Percentiles rank a stretch among this genome's conserved stretches.
Conservation (phyloP, 2,329 filamentous ascomycete species). For the Trichoderma citrinoviride region DNA sequence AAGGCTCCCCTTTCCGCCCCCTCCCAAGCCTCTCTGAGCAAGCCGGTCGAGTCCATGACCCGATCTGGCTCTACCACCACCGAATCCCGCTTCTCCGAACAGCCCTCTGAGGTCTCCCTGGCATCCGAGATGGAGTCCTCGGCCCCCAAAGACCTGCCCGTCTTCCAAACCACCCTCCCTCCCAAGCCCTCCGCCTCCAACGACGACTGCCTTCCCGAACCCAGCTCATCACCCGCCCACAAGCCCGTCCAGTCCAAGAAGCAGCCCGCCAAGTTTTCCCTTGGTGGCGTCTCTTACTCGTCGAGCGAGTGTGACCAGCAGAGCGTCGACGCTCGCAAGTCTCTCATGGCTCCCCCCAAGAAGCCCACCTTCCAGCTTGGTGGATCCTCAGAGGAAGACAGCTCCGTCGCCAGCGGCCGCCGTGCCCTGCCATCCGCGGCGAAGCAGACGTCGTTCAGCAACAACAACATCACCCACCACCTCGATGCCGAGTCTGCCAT, state of each 20-base stretch:
- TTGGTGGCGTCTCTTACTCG: conserved; percentile 81
- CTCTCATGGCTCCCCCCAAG: conserved; percentile 31
- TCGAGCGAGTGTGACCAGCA: conserved; percentile 57
- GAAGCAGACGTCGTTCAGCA: conserved; percentile 76
- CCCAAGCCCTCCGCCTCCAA: conserved; percentile 49
- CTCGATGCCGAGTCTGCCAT: conserved; percentile 51
- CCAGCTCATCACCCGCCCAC: conserved; percentile 52
- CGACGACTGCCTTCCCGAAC: conserved; percentile 59
- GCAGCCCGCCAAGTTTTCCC: conserved; percentile 59
- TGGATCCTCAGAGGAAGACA: conserved; percentile 71
- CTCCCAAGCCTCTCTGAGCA: conserved; percentile 36
- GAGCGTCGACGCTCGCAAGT: conserved; percentile 46
- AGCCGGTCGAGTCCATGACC: conserved; percentile 44
- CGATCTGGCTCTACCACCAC: conserved; percentile 46
- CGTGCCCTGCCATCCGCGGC: conserved; percentile 46
- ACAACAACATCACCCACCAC: conserved; percentile 67
- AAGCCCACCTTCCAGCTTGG: conserved; percentile 52
- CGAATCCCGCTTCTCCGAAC: conserved; percentile 52
- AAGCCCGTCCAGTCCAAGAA: conserved; percentile 70
- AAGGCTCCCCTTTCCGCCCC: conserved; percentile 58
- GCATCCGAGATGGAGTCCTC: conserved; percentile 38
- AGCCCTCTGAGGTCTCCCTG: conserved; percentile 32
- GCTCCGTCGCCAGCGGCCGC: conserved; percentile 61
- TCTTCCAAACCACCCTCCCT: conserved; percentile 41
- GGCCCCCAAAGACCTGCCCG: conserved; percentile 74